A percentile compares a stretch with the other conserved stretches of the same genome.
Conservation (phyloP, 257 asterid species). For the Paulownia fortunei region DNA sequence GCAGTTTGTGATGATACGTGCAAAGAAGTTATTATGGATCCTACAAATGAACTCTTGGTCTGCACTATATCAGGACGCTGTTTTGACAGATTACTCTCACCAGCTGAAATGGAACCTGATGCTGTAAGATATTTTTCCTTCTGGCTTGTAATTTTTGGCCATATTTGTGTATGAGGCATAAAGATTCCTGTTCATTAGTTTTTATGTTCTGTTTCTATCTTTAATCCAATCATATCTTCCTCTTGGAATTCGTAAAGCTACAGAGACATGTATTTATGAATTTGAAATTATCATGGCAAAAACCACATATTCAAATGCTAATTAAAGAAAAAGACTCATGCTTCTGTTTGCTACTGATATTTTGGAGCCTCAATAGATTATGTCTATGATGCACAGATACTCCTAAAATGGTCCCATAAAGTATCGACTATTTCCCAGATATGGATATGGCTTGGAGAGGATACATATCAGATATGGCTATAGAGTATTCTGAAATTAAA, state of each 20-base stretch:
- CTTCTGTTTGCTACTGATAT: neutral
- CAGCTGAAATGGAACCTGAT: slow-evolving; percentile 83
- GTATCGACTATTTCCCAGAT: neutral
- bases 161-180: neutral
- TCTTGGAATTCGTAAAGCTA: neutral
- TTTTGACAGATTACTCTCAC: slow-evolving; percentile 77
- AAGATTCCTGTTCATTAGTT: neutral
- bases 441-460: neutral
- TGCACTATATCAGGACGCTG: slow-evolving; percentile 97
- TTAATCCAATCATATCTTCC: neutral
- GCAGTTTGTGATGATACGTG: slow-evolving; percentile 97
- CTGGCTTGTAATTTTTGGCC: neutral
- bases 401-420: neutral
- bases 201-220: neutral
- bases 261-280: neutral
- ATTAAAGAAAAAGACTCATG: neutral
- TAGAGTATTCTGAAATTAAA: neutral
- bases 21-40: slow-evolving; percentile 78
- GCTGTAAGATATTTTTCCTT: slow-evolving; percentile 53
- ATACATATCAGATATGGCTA: neutral
- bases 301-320: neutral
- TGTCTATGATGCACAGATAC: neutral
- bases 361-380: neutral
- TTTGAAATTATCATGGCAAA: neutral
- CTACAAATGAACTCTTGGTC: slow-evolving; percentile 71